A percentile compares a stretch with the other conserved stretches of the same genome.
phyloP scores from a whole-genome alignment of 805 yeast species.

The Tanozyma kutaoensis region DNA sequence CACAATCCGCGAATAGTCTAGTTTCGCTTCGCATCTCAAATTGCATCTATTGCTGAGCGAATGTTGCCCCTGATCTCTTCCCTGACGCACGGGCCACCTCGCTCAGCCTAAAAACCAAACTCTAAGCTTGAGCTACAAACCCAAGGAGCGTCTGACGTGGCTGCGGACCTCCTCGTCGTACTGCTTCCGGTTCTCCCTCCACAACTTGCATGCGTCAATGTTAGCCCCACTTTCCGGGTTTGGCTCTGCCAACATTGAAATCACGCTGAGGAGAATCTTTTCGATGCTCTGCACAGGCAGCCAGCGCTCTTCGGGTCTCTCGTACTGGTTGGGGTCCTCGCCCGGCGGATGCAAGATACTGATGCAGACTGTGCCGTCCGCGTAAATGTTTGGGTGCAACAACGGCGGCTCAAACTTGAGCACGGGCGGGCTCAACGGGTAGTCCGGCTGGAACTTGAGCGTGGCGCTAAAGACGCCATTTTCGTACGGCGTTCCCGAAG shows the following conservation, averaged over 20 bases:
- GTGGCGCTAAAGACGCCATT: constrained; percentile 79
- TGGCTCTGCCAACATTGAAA: constrained; percentile 96
- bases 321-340: constrained; percentile 93
- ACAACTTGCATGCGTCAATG: constrained; percentile 64
- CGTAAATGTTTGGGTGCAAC: constrained; percentile 86
- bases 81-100: background rate
- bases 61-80: background rate
- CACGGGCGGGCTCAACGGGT: constrained; percentile 74
- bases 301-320: constrained; percentile 94
- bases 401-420: constrained; percentile 69
- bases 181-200: constrained; percentile 73
- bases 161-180: constrained; percentile 51
- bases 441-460: constrained; percentile 61
- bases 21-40: too few relatives aligned
- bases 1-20: too few relatives aligned
- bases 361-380: constrained; percentile 92
- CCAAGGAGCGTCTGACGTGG: constrained; percentile 62
- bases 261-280: constrained; percentile 81
- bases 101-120: background rate
- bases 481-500: constrained; percentile 73
- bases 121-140: constrained; percentile 26
- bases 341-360: constrained; percentile 94
- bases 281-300: constrained; percentile 97
- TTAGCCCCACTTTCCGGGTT: constrained; percentile 95
- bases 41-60: background rate